These are phyloP conservation scores for Dalbergia cultrata DNA, from an alignment of 306 rosid species.

Conservation along the genomic window DNA sequence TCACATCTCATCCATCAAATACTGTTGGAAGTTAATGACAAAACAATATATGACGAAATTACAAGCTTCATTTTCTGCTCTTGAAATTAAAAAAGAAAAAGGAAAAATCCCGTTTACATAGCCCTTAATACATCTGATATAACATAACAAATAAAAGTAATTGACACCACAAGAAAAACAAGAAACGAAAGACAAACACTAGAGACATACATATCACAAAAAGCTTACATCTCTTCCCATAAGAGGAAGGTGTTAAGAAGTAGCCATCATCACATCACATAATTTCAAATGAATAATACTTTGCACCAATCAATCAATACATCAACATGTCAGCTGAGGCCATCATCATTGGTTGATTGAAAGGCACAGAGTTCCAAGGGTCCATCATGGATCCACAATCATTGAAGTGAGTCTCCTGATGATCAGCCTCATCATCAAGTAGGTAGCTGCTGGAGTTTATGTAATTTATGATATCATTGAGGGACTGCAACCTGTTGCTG, in stretches of 20 bases:
- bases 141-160: constrained; percentile 2
- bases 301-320: constrained; percentile 42
- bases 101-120: background rate
- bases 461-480: constrained; percentile 63
- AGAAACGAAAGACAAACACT: background rate
- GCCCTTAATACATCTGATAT: background rate
- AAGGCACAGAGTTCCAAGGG: constrained; percentile 47
- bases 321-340: constrained; percentile 55
- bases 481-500: constrained; percentile 68
- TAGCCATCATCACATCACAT: background rate
- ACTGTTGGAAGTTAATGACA: background rate
- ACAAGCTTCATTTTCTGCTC: background rate
- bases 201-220: constrained; percentile 1
- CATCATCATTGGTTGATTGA: constrained; percentile 61
- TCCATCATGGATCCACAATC: constrained; percentile 54
- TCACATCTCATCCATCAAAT: background rate
- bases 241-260: background rate
- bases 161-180: constrained; percentile 13
- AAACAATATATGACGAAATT: background rate
- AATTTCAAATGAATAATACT: background rate
- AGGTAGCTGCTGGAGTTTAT: constrained; percentile 58
- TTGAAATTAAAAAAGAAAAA: background rate
- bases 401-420: constrained; percentile 37
- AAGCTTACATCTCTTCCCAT: background rate
- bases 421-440: background rate